Evolutionary conservation across 1,284 basidiomycete species (phyloP), one percentile per base, ranked within the genome.

Genomic region (Fomitopsis schrenkii): DNA sequence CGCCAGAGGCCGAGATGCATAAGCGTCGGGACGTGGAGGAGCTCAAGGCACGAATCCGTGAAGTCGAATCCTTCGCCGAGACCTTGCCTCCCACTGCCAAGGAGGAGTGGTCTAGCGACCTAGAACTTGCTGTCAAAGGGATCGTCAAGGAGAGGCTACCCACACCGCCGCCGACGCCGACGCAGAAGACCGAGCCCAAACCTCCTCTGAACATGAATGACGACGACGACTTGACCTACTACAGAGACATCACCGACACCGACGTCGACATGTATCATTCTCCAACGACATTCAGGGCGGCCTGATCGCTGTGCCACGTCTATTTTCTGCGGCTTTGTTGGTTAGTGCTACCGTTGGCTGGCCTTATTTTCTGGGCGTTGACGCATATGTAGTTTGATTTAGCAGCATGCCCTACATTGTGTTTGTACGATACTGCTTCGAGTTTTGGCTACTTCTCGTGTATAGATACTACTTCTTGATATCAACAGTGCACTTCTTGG

Each of bases 121-220:
- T 71, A 60, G 44, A 55, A 48, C 66, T 68, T n/a, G 72, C 68
- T 14, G 9, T 67, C 53, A 68, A 66, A 44, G 67, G 65, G 2
- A 69, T 67, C 45, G 63, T 67, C 22, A 52, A 65, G 35, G 72
- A 95, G 94, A 91, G 75, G 94, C 92, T 9, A 80, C 76, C 67
- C 95, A 97, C 79, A 60, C 86, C 91, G 0, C 93, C 94, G 0
- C 95, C 95, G 1, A 94, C 91, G 0, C 93, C 94, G 0, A 95
- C 95, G 0, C 94, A 94, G 17, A 79, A 84, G 60, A 88, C 86
- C 73, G 38, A 58, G 58, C 58, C 58, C 15, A 59, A 59, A 50
- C 90, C 46, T 30, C 4, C 15, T 12, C 5, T 48, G 46, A 48
- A 48, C 9, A 28, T 48, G 26, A 19, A 48, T 19, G 56, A 17